Conservation (phyloP, 1,139 yeast species). For the Candida dubliniensis region DNA sequence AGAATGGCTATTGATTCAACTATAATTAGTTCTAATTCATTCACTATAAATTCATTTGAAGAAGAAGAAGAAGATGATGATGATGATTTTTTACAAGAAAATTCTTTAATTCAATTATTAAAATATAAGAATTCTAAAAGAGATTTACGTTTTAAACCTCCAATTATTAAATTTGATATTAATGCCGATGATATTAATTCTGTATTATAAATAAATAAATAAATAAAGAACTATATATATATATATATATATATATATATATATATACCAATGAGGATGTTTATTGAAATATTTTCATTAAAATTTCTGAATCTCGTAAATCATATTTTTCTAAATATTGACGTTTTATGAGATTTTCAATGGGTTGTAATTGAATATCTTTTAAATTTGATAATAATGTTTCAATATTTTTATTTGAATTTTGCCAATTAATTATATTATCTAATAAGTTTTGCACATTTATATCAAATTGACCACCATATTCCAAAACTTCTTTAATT, state of each 20-base stretch:
- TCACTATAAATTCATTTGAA: conserved; percentile 36
- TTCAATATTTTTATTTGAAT: neutral
- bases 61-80: conserved; percentile 29
- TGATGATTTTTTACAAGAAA: conserved; percentile 33
- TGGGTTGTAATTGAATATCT: neutral
- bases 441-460: neutral
- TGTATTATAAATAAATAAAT: conserved; percentile 16
- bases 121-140: conserved; percentile 16
- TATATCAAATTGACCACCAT: neutral
- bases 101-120: conserved; percentile 30
- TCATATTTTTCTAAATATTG: conserved; percentile 17
- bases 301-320: conserved; percentile 25
- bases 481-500: neutral
- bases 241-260: no score
- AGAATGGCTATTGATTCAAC: conserved; percentile 53
- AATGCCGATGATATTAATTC: conserved; percentile 39
- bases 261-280: neutral
- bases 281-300: conserved; percentile 19
- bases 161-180: conserved; percentile 31
- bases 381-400: neutral
- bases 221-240: neutral
- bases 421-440: neutral
- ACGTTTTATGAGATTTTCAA: neutral
- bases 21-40: conserved; percentile 42
- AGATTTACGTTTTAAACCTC: conserved; percentile 17